Evolutionary conservation across 768 basidiomycete genomes (phyloP), one percentile per base, ranked within the genome.

Genomic region (Tulasnella sp.): DNA sequence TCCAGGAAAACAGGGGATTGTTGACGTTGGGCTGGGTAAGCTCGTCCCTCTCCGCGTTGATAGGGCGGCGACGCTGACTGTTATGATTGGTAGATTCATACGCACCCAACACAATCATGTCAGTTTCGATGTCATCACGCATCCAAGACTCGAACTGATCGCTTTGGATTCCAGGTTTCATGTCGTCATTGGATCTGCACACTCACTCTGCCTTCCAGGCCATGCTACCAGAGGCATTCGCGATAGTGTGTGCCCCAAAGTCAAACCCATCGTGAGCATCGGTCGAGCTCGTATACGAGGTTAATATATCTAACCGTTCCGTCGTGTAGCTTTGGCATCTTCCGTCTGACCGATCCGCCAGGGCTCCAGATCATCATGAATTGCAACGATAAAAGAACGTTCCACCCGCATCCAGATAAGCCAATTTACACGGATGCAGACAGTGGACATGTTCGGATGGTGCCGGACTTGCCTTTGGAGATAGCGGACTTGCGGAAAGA

Each of bases 361-460:
- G 96, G 96, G 3, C 85, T 98, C 54, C 87, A 92, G 82, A 90
- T 91, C 0, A 91, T 97, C 40, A 85, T 93, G 42, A 85, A 87
- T 0, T 97, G 96, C 84, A 88, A 85, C 1, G 90, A 88, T 54
- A 93, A 91, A 84, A 93, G 93, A 80, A 91, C 94, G 0, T 96
- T 96, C 84, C 96, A 97, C 85, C 94, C 94, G 0, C 96, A 97
- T 86, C 90, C 93, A 37, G 92, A 94, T 83, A 73, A 83, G 50
- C 94, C 94, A 8, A 95, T 96, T 84, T 96, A 96, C 84, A 96
- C 95, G 92, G 95, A 96, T 83, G 93, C 93, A 31, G 94, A 95
- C 83, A 94, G 92, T 84, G 93, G 93, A 0, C 95, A 96, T 85
- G 94, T 96, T 14, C 90, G 91, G 83, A 93, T 84, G 79, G 16